Base-by-base conservation (phyloP, 148 eudicot species). In the Amaranthus cruentus region DNA sequence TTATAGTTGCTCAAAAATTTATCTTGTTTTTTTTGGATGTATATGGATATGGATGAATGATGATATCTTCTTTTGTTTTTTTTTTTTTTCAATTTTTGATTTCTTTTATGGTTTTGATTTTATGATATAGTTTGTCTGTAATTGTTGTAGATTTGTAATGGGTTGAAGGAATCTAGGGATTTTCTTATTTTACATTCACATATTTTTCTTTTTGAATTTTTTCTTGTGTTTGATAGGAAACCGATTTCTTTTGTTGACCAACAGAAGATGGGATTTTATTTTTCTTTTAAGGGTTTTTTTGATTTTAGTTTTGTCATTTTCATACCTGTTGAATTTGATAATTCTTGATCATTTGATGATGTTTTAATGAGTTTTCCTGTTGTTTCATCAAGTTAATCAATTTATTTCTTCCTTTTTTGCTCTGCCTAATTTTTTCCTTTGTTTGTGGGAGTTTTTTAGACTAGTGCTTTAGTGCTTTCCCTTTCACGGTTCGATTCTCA, bases 81-180 rank as follows among this genome's bases (percentile, higher is more conserved):
- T 38, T 6, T 53, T 1, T 63, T 7, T 43, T 51, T 12, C 28
- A 28, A 42, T 10, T 73, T 75, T 4, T 15, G 46, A 5, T 9
- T 48, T 63, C 38, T 8, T 14, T 18, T 49, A 18, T 15, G 62
- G 7, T 52, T 47, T 48, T 6, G 66, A 38, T 69, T 51, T 0
- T 68, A 43, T 13, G 28, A 9, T 50, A 6, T 38, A 9, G 18
- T 50, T 62, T 6, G n/a, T 72, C 46, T 57, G 47, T 55, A 2
- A 14, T 68, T 15, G 60, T 69, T 18, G 4, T 9, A 50, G 50
- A 6, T 44, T 68, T 61, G 38, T 28, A 28, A 28, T 28, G 38
- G 38, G 38, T 28, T 28, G 43, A 68, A 49, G 57, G 57, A 68
- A 74, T 63, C 47, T 64, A 12, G 53, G 58, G 56, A 62, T 68